Evolutionary conservation across 1,284 basidiomycete species (phyloP).

Genomic region (Veloboletus limbatus): DNA sequence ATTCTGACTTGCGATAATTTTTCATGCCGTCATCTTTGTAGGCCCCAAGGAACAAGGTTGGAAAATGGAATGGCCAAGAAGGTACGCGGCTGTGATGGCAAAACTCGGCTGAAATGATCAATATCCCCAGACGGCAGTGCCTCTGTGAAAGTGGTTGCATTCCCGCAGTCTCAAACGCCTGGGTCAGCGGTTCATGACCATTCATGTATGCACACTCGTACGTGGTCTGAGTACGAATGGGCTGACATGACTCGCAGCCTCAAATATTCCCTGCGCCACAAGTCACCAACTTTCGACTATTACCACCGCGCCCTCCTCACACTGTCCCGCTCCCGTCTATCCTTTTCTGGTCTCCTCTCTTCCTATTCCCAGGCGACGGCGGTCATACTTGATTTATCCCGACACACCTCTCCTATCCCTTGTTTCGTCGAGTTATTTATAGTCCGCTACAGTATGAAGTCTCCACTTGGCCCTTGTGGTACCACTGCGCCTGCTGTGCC

Average conservation of each 20-base stretch:
- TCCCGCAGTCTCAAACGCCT: constrained; percentile 5
- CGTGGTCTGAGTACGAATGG: neutral
- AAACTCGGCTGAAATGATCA: neutral
- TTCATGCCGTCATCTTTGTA: constrained; percentile 19
- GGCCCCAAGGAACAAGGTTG: constrained; percentile 8
- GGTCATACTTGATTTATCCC: neutral
- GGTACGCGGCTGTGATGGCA: constrained; percentile 3
- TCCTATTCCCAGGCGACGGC: constrained; percentile 1
- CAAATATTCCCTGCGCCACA: constrained; percentile 6
- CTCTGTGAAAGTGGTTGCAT: neutral
- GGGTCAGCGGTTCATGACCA: too few species aligned
- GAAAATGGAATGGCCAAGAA: neutral
- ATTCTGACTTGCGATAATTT: neutral
- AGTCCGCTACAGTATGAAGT: neutral
- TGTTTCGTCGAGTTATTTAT: neutral
- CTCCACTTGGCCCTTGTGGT: neutral
- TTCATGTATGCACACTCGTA: neutral
- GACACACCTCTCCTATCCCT: neutral
- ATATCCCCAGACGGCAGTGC: neutral
- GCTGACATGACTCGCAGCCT: neutral
- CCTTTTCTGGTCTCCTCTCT: constrained; percentile 9
- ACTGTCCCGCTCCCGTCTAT: neutral
- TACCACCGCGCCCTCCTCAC: neutral
- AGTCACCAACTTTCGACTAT: neutral
- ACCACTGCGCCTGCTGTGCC: too few species aligned